Evolutionary conservation across 768 basidiomycete species (phyloP).

Genomic region (Macrocybe gigantea): DNA sequence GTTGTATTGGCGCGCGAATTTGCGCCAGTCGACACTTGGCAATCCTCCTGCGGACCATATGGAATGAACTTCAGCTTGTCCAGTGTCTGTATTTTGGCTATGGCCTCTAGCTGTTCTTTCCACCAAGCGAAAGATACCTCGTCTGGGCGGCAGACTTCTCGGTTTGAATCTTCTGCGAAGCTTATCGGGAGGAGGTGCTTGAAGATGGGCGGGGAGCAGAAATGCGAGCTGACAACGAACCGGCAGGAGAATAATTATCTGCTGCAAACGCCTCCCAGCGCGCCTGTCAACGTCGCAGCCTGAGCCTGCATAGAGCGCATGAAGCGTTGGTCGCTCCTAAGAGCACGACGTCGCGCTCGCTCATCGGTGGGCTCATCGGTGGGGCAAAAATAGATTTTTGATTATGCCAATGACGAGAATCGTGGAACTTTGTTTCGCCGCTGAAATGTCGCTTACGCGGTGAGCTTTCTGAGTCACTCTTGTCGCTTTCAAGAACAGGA

Average conservation of each 20-base stretch:
- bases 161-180: constrained; percentile 34
- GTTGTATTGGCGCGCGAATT: too few species aligned
- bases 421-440: constrained; percentile 33
- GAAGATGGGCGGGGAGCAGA: neutral
- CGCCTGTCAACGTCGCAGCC: constrained; percentile 61
- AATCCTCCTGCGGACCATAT: neutral
- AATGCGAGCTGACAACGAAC: constrained; percentile 7
- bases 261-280: constrained; percentile 47
- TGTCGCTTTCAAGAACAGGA: constrained; percentile 10
- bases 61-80: neutral
- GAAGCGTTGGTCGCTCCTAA: constrained; percentile 46
- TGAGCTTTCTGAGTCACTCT: constrained; percentile 7
- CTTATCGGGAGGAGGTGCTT: constrained; percentile 10
- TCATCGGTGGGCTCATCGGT: constrained; percentile 38
- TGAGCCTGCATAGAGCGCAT: constrained; percentile 52
- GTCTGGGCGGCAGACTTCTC: constrained; percentile 38
- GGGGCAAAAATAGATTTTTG: constrained; percentile 43
- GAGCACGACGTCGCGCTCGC: constrained; percentile 28
- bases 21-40: too few species aligned
- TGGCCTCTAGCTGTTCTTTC: constrained; percentile 35
- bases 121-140: constrained; percentile 46
- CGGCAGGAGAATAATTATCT: constrained; percentile 45
- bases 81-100: constrained; percentile 25
- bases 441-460: constrained; percentile 31
- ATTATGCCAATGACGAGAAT: constrained; percentile 60